Evolutionary conservation across 345 rosid genomes (phyloP), one percentile per base, ranked within the genome.

Genomic region (Eucalyptus viminalis): DNA sequence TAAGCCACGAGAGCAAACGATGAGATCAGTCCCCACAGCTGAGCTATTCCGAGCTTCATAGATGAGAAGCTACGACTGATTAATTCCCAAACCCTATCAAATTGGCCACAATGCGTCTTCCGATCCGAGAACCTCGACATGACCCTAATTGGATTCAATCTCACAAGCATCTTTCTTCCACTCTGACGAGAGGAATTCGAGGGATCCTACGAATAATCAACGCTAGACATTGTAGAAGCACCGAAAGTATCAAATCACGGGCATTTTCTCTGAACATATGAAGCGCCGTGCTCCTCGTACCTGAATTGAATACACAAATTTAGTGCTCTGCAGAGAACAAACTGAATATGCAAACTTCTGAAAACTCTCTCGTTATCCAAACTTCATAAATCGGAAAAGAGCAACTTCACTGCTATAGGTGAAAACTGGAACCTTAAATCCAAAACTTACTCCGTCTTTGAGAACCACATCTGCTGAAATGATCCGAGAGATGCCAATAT

Each of bases 401-500:
- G 69, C 11, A 86, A 54, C 60, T 86, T 14, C 43, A 62, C 76
- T 87, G 76, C 47, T 34, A n/a, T 49, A 86, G 49, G 17, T 54
- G 21, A 43, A 29, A 43, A 45, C 45, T 14, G 53, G 50, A 88
- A 37, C 47, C 24, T 10, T 37, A 60, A 87, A 22, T 53, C 10
- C 62, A 76, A 76, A 62, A 87, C 96, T 93, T 93, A 96, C 98
- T 96, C 97, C 1, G 96, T 90, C 92, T 94, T 95, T 83, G 99
- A 98, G 94, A 98, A 95, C 99, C 99, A 98, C 99, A 97, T 97
- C 91, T 95, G 99, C 94, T 98, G 99, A 93, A 95, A 97, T 47
- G 99, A 97, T 87, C 98, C 98, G 22, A 95, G 96, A 16, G 98
- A 95, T 89, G 99, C 99, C 94, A 97, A 89, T 95, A 96, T 95